Evolutionary conservation across 495 filamentous ascomycete genomes (phyloP), one percentile per base, ranked within the genome.

Genomic region (Penicillium turbatum): DNA sequence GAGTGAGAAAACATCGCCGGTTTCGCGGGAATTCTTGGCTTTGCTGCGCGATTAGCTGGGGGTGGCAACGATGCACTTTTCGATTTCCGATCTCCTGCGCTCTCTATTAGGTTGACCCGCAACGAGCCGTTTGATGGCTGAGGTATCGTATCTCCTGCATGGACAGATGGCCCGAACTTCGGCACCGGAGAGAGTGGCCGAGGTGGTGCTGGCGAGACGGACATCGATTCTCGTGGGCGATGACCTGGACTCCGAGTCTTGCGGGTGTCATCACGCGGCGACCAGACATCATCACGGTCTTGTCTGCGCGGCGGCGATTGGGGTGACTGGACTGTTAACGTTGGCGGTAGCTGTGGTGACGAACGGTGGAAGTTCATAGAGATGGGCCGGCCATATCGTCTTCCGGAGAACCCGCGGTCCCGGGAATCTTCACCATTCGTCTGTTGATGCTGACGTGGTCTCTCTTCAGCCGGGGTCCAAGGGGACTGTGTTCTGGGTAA

Each of bases 11-110:
- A 54, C 24, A 61, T 61, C 0, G 67, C 59, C 0, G 77, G 78
- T 59, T 78, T 79, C 0, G 71, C 70, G 37, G 77, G 72, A 60
- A 92, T 79, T 69, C 82, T 86, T 4, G 92, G 92, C 70, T 95
- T 97, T 16, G 86, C 85, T 34, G 84, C 83, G 39, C 93, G 82
- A 60, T 93, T 93, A 29, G 89, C 78, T 6, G 86, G 87, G 12
- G 88, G 85, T 17, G 93, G 88, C 31, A 74, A 53, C 31, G 75
- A 77, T 6, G 55, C 58, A 54, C 71, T 75, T 53, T 75, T 74
- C 21, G 58, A 36, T 48, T 73, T 68, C n/a, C 71, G 59, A 21
- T 69, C 68, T 15, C 59, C 46, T 11, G 60, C 53, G 31, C 62
- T 66, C 9, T 61, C 36, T 58, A 41, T 47, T 55, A 57, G 51